Base-by-base conservation (phyloP, 2,329 filamentous ascomycete genomes). In the Nannizzia gypsea region DNA sequence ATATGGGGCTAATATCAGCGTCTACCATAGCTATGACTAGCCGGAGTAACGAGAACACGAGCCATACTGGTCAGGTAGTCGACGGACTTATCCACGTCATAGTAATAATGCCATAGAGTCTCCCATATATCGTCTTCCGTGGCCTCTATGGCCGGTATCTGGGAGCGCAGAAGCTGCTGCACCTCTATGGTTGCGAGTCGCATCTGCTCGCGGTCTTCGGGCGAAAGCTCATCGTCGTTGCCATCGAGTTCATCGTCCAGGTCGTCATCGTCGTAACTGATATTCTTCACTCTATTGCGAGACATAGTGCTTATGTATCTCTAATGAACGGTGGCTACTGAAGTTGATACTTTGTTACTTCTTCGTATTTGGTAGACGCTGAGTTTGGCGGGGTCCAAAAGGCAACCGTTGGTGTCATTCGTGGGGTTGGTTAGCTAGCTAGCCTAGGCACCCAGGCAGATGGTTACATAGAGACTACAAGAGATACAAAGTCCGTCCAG, bases 51-150 rank as follows among this genome's bases (percentile, higher is more conserved):
- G 26, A 20, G 48, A 22, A 20, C 31, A 50, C 13, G 3, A 36
- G 59, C 3, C 72, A 66, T 85, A 79, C 85, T 87, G 63, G 84
- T 82, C 61, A 99, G 74, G 69, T 95, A 96, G 60, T 82, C 80
- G 40, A 95, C 86, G 0, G 89, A 84, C 73, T 96, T 96, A 60
- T 85, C 87, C 31, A 96, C 80, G 67, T 99, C 91, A 71, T 91
- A 97, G 72, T 92, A 97, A 73, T 96, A 96, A 73, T 99, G 84
- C 90, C 90, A 97, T 15, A 99, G 74, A 0, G 91, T 83, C 63
- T 97, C 92, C 71, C 95, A 84, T 63, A 96, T 92, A 69, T 96
- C 87, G 40, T 78, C 76, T 62, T 86, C 82, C 3, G 81, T 79
- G n/a, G 81, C 76, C 69, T 79, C 81, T 66, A 86, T 79, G 63